These are phyloP conservation scores for Cafeteria roenbergensis DNA, from an alignment of 108 stramenopile species.

Conservation along the genomic window DNA sequence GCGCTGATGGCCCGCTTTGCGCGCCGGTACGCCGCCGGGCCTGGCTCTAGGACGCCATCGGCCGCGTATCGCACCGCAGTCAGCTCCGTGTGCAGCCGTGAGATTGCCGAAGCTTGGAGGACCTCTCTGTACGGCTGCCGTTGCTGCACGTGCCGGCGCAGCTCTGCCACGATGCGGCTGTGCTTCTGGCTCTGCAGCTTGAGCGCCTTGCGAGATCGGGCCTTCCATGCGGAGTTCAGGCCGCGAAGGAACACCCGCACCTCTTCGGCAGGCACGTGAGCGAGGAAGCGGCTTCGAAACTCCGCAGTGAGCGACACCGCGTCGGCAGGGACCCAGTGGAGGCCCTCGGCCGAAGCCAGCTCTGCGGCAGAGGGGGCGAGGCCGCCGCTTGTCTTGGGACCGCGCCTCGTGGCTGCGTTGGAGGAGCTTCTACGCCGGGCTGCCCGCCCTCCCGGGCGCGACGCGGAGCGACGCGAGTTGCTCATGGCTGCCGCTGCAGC, in stretches of 20 bases:
- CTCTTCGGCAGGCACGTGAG: neutral
- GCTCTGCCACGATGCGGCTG: neutral
- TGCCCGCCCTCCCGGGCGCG: too few relatives aligned
- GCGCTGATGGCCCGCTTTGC: neutral
- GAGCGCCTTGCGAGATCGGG: too few relatives aligned
- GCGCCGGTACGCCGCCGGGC: neutral
- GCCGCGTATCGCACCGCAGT: neutral
- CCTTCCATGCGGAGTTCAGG: neutral
- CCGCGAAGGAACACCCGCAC: neutral
- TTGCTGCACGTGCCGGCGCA: neutral
- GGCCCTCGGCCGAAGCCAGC: neutral
- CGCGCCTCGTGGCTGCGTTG: neutral
- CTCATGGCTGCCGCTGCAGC: too few relatives aligned
- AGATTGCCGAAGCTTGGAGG: neutral
- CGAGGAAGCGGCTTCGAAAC: neutral
- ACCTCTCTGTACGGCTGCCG: conserved; percentile 6
- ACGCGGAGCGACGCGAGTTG: too few relatives aligned
- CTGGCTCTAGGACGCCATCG: neutral
- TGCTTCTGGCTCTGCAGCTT: neutral
- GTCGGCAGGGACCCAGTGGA: conserved; percentile 2
- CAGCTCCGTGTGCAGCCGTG: neutral
- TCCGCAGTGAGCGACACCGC: neutral
- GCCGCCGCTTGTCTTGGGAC: neutral
- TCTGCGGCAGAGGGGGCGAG: neutral
- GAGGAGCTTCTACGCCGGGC: neutral